Base-by-base conservation (phyloP, 148 eudicot species). In the Nepenthes mirabilis region DNA sequence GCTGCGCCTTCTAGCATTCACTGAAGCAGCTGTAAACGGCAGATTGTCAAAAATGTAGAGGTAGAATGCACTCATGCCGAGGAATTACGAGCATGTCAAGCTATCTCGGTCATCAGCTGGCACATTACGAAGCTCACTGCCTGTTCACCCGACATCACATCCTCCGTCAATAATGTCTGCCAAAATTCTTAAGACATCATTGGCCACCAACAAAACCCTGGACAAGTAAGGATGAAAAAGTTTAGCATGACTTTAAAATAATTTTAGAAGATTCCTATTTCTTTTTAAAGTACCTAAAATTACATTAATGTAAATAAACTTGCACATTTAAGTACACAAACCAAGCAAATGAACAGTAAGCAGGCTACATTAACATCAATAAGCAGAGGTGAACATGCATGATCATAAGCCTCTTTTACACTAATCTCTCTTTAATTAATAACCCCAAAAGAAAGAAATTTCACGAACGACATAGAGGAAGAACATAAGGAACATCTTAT, bases 191-290 rank as follows among this genome's bases (percentile, higher is more conserved):
- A 81, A 60, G 96, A 89, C 93, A 89, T 89, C 23, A 12, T 85
- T 89, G 11, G 93, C 96, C 64, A 89, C 90, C 79, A 89, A 75
- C 65, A 89, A 70, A 40, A 75, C 79, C 89, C 96, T 89, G 77
- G 14, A 52, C 32, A 47, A 49, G 52, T 2, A 49, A 49, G 52
- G 12, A 49, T 49, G 14, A 49, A 2, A 49, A n/a, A 10, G 23
- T 23, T 23, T 23, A 23, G 23, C 23, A 23, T 23, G 23, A 23
- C 23, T 23, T 23, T 23, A 10, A 49, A 12, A n/a, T 2, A 49
- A 10, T 49, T 49, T 11, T 12, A 5, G 3, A 49, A 12, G 10
- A 49, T 11, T 2, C 52, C 2, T 6, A 49, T 49, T n/a, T 49
- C 23, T 2, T 8, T 8, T 3, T 8, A 40, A 49, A 49, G 52